Base-by-base conservation (phyloP, 495 filamentous ascomycete genomes). In the Penicillium waksmanii region DNA sequence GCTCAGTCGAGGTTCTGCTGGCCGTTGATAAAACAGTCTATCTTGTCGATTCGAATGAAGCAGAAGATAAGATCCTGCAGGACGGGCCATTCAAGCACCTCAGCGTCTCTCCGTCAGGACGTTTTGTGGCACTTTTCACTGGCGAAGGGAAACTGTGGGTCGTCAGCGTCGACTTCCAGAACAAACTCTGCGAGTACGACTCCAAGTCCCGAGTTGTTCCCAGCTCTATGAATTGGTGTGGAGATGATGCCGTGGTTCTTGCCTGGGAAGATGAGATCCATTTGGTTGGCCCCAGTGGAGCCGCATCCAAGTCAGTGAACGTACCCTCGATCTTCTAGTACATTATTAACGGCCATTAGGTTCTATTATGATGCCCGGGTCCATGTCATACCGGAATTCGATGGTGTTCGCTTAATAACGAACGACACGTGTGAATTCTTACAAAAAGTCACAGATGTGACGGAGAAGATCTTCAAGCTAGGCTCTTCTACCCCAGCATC, bases 201-300 rank as follows among this genome's bases (percentile, higher is more conserved):
- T 93, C 93, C 0, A 87, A 85, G 57, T 90, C 89, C 23, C 90
- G 87, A 64, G 94, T 89, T n/a, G 79, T 86, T 1, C 96, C 95
- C 2, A 92, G 91, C 66, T 88, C 93, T 55, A 82, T 98, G 52
- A 87, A 92, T 61, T 98, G 95, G 95, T 98, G 95, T 73, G 94
- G 95, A 15, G 96, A 97, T 58, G 92, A 97, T 74, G 90, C 92
- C 7, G 92, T 97, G 9, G 87, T 96, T 47, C 85, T 98, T 58
- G 92, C 92, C 13, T 98, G 95, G 95, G 95, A 97, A 65, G 95
- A 98, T 74, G 95, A 98, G 66, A 87, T 98, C n/a, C 95, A 97
- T 68, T 82, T 98, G 46, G 89, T 98, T 55, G 93, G 93, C 2
- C 92, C 92, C 0, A 88, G 87, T 50, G 92, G 90, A 40, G 85